phyloP scores from a whole-genome alignment of 345 rosid genomes.

The Limnanthes douglasii region DNA sequence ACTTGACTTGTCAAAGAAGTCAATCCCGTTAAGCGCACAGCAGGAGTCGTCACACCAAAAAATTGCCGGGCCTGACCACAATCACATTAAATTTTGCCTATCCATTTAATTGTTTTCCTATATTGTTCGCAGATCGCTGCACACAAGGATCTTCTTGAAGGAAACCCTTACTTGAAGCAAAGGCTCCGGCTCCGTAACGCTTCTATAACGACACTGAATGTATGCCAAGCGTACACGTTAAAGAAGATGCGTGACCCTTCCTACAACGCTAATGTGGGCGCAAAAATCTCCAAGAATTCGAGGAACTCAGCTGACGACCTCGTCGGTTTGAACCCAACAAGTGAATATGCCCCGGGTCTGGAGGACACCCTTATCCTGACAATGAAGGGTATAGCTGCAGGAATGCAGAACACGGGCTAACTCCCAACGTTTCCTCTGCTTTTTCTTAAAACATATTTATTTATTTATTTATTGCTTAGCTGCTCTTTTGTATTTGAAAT shows the following conservation, averaged over 20 bases:
- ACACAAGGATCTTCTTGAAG: constrained; percentile 93
- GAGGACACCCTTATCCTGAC: constrained; percentile 98
- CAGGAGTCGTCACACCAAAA: too few species aligned
- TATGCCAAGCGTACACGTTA: constrained; percentile 89
- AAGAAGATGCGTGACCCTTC: constrained; percentile 76
- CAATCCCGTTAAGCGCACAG: too few species aligned
- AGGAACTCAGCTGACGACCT: constrained; percentile 67
- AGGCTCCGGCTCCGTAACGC: constrained; percentile 88
- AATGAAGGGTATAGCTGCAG: constrained; percentile 97
- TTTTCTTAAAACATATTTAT: too few species aligned
- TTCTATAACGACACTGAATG: constrained; percentile 90
- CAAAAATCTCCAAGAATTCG: constrained; percentile 72
- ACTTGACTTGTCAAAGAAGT: too few species aligned
- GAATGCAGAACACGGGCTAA: constrained; percentile 92
- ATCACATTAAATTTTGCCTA: neutral
- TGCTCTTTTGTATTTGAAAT: too few species aligned
- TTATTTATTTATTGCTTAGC: too few species aligned
- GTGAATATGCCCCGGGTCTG: constrained; percentile 84
- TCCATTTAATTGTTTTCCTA: too few species aligned
- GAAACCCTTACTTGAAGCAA: constrained; percentile 89
- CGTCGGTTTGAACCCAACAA: constrained; percentile 59
- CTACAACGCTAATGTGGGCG: constrained; percentile 61
- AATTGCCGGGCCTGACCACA: too few species aligned
- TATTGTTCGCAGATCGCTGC: constrained; percentile 60
- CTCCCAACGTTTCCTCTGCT: neutral